Conservation (phyloP, 2,329 filamentous ascomycete genomes). For the Neofusicoccum laricinum region DNA sequence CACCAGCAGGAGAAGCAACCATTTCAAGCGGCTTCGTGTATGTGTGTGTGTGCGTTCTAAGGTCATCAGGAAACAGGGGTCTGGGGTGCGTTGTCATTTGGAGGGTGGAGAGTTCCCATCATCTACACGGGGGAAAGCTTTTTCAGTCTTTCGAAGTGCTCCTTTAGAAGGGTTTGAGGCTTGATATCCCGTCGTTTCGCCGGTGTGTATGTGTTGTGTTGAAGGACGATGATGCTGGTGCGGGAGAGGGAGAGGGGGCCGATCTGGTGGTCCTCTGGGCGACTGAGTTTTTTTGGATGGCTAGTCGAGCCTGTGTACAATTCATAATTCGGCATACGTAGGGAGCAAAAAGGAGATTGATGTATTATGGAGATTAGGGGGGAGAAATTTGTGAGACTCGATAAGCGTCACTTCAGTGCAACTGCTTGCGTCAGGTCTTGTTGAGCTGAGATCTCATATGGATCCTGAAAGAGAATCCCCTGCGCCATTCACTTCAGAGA, state of each 20-base stretch:
- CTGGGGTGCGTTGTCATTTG: neutral
- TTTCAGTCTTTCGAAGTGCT: conserved; percentile 2
- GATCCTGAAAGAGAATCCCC: too few species aligned
- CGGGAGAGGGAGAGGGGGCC: neutral
- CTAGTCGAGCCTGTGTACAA: neutral
- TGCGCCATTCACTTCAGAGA: too few species aligned
- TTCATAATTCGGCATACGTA: neutral
- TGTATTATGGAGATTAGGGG: neutral
- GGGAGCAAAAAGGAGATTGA: conserved; percentile 2
- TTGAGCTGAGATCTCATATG: too few species aligned
- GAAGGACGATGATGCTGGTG: neutral
- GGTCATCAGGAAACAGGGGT: neutral
- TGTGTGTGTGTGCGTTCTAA: neutral
- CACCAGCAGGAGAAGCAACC: neutral
- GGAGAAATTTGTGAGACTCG: too few species aligned
- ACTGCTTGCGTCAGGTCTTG: too few species aligned
- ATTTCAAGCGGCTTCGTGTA: neutral
- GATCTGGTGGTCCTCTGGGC: neutral
- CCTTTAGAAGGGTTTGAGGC: conserved; percentile 4
- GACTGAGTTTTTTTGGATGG: neutral
- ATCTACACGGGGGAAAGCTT: neutral
- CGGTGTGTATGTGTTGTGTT: neutral
- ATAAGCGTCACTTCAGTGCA: too few species aligned
- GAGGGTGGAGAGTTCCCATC: neutral
- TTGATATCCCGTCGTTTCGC: conserved; percentile 9